Percentiles rank a stretch among this genome's conserved stretches.
phyloP scores from a whole-genome alignment of 2,329 filamentous ascomycete species.

The Fonsecaea nubica region DNA sequence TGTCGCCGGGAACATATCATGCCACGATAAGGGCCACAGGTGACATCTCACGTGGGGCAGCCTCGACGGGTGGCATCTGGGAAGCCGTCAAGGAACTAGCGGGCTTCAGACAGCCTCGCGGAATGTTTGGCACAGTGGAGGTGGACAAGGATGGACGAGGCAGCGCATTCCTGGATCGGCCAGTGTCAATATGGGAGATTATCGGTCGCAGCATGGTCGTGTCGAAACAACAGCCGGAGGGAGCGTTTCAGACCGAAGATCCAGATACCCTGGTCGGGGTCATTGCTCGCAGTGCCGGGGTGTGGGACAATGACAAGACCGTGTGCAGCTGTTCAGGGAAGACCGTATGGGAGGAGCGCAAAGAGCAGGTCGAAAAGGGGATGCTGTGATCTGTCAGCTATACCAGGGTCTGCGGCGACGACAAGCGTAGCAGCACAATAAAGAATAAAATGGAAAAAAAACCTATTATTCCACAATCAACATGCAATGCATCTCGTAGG shows the following conservation, averaged over 20 bases:
- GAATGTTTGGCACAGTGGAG: constrained; percentile 75
- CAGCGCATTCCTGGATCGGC: constrained; percentile 78
- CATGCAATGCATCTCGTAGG: constrained; percentile 2
- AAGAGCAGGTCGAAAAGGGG: constrained; percentile 84
- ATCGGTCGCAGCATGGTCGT: constrained; percentile 93
- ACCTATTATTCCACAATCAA: background rate
- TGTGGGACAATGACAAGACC: constrained; percentile 99
- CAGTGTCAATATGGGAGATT: constrained; percentile 91
- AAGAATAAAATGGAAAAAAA: background rate
- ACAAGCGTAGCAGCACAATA: background rate
- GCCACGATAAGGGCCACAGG: constrained; percentile 86
- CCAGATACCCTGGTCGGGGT: constrained; percentile 88
- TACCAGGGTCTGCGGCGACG: background rate
- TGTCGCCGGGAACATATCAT: constrained; percentile 79
- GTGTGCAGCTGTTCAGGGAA: constrained; percentile 98
- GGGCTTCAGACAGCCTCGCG: constrained; percentile 57
- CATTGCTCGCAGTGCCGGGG: constrained; percentile 92
- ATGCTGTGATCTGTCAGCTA: constrained; percentile 71
- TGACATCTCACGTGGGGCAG: constrained; percentile 82
- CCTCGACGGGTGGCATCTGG: constrained; percentile 85
- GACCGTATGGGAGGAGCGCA: constrained; percentile 96
- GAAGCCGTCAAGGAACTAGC: constrained; percentile 56
- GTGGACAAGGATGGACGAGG: constrained; percentile 79
- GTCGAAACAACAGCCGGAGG: constrained; percentile 67
- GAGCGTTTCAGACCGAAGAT: constrained; percentile 72